Evolutionary conservation across 2,329 filamentous ascomycete genomes (phyloP), one percentile per base, ranked within the genome.

Genomic region (Ophiostoma sp.): DNA sequence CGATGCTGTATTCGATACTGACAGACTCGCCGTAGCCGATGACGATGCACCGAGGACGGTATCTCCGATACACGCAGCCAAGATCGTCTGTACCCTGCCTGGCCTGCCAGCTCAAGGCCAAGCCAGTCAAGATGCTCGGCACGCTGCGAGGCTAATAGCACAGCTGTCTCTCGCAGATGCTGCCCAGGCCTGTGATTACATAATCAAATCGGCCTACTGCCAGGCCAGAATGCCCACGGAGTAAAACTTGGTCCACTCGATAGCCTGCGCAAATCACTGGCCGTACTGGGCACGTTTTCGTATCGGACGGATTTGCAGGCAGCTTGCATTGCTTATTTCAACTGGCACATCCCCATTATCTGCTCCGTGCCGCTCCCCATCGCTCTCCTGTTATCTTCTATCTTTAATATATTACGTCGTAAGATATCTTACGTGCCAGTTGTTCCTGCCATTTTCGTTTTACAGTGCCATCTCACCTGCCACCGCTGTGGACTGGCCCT

Each of bases 251-350:
- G 12, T n/a, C n/a, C 47, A 52, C n/a, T 55, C n/a, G 27, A 27
- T 27, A 27, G 27, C 27, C 27, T 42, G 42, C 60, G 60, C 55
- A 27, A 63, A 63, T 63, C 60, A 63, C 60, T 27, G 38, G 60
- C 58, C 62, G 41, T 58, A 55, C 27, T 68, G 49, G 63, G 27
- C 67, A 68, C 65, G 41, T 62, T 62, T 60, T 42, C 40, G 38
- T 38, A 40, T 60, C 27, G 14, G 49, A 55, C n/a, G 49, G 49
- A 27, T 27, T 55, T 55, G 49, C 18, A 36, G 49, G 49, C 49
- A 45, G 42, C 42, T 27, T 27, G 27, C 42, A 45, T n/a, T 47
- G 8, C 16, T 16, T 47, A 47, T 47, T 47, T 47, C 45, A 9
- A 9, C 45, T 27, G 27, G 27, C 27, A 3, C 4, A 16, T 16